A percentile compares a stretch with the other conserved stretches of the same genome.
Evolutionary conservation across 495 filamentous ascomycete genomes (phyloP).

Genomic region (Trypethelium eluteriae): DNA sequence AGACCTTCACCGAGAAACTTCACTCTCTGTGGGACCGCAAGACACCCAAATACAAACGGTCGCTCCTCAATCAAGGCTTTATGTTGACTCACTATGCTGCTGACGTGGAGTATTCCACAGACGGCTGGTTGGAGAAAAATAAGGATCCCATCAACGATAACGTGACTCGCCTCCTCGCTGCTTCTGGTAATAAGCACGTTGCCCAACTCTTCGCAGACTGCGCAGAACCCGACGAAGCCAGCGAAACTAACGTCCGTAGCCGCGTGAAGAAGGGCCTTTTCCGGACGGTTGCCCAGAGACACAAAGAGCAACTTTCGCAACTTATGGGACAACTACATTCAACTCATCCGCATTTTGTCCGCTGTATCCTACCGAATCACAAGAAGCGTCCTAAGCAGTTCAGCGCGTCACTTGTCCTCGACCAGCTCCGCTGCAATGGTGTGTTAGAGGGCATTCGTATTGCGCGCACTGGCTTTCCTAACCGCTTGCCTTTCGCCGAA

Average conservation of each 20-base stretch:
- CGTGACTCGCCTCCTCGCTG: slow-evolving; percentile 76
- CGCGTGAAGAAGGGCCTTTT: slow-evolving; percentile 97
- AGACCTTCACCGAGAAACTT: slow-evolving; percentile 93
- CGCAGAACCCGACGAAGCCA: slow-evolving; percentile 62
- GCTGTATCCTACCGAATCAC: slow-evolving; percentile 97
- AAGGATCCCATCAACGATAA: slow-evolving; percentile 99
- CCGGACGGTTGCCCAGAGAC: slow-evolving; percentile 90
- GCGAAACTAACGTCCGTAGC: slow-evolving; percentile 53
- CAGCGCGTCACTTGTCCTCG: slow-evolving; percentile 78
- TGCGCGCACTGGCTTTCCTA: slow-evolving; percentile 96
- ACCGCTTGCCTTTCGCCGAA: slow-evolving; percentile 82
- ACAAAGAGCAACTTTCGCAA: slow-evolving; percentile 93
- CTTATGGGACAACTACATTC: slow-evolving; percentile 93
- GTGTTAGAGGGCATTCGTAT: slow-evolving; percentile 97
- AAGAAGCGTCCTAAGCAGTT: slow-evolving; percentile 95
- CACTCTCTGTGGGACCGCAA: slow-evolving; percentile 95
- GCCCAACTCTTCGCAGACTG: slow-evolving; percentile 84
- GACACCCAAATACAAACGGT: slow-evolving; percentile 82
- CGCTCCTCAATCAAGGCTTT: slow-evolving; percentile 84
- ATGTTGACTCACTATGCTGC: slow-evolving; percentile 98
- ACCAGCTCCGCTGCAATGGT: slow-evolving; percentile 96
- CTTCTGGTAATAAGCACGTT: slow-evolving; percentile 73
- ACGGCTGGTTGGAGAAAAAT: slow-evolving; percentile 97
- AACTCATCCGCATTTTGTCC: slow-evolving; percentile 96
- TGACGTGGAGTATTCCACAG: slow-evolving; percentile 92